Percentiles rank a stretch among this genome's conserved stretches.
These are phyloP conservation scores for Berberis vulgaris DNA, from an alignment of 164 flowering plant species.

Conservation along the genomic window DNA sequence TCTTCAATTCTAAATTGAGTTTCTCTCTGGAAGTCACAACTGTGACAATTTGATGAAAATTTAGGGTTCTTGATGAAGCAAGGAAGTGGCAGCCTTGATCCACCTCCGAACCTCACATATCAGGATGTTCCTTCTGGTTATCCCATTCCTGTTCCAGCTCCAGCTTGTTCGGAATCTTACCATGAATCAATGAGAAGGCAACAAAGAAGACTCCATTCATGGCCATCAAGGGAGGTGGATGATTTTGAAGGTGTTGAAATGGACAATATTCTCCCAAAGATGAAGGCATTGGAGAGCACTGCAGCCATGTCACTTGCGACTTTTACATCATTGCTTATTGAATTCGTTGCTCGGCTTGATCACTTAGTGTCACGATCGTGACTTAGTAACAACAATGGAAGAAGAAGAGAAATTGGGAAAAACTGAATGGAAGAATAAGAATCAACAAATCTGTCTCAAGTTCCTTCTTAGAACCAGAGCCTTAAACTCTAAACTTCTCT, in stretches of 20 bases:
- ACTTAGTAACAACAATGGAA: too few species aligned
- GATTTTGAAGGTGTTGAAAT: slow-evolving; percentile 10
- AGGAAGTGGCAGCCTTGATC: background rate
- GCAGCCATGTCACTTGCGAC: slow-evolving; percentile 51
- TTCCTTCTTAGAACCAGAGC: too few species aligned
- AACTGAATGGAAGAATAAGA: too few species aligned
- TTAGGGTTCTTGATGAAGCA: slow-evolving; percentile 5
- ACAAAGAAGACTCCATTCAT: slow-evolving; percentile 25
- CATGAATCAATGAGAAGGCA: slow-evolving; percentile 24
- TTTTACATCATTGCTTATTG: slow-evolving; percentile 55
- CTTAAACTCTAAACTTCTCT: too few species aligned
- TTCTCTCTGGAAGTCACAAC: too few species aligned
- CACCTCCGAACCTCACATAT: background rate
- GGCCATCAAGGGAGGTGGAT: slow-evolving; percentile 30
- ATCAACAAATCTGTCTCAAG: too few species aligned
- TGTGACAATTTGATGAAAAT: too few species aligned
- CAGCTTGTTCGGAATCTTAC: slow-evolving; percentile 12
- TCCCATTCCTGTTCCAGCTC: background rate
- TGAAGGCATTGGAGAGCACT: slow-evolving; percentile 40
- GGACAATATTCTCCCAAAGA: slow-evolving; percentile 16
- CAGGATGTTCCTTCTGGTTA: background rate
- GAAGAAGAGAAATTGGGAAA: too few species aligned
- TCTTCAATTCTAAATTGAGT: too few species aligned
- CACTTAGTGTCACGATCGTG: too few species aligned
- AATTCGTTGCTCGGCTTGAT: slow-evolving; percentile 54